Conservation (phyloP, 2,329 filamentous ascomycete species). For the Sphaerulina populicola region DNA sequence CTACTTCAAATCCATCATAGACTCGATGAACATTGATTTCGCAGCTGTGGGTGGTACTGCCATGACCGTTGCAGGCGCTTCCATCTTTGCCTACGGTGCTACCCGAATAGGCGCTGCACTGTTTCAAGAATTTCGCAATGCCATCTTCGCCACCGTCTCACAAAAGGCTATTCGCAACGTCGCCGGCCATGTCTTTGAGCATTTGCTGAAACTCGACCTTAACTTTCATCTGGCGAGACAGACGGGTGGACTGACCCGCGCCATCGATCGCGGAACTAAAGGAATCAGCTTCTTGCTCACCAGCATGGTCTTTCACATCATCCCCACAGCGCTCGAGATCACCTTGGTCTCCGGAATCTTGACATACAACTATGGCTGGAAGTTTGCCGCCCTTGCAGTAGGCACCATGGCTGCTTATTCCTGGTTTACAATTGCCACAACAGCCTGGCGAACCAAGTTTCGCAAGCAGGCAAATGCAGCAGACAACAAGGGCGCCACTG, state of each 20-base stretch:
- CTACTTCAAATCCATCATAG: constrained; percentile 97
- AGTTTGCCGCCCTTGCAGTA: constrained; percentile 85
- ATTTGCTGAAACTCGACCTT: constrained; percentile 78
- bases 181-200: constrained; percentile 84
- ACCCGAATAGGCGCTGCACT: constrained; percentile 81
- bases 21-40: constrained; percentile 95
- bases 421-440: constrained; percentile 94
- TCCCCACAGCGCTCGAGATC: constrained; percentile 90
- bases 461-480: constrained; percentile 89
- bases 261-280: constrained; percentile 94
- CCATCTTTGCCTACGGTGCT: constrained; percentile 81
- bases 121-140: constrained; percentile 90
- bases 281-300: constrained; percentile 95
- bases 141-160: constrained; percentile 91
- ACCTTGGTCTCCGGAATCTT: constrained; percentile 91
- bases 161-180: constrained; percentile 93
- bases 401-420: constrained; percentile 89
- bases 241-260: constrained; percentile 85
- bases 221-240: constrained; percentile 92
- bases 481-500: constrained; percentile 89
- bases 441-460: constrained; percentile 95
- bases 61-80: constrained; percentile 77
- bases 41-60: constrained; percentile 79
- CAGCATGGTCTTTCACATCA: constrained; percentile 96
- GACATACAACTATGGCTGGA: constrained; percentile 86